These are phyloP conservation scores for Pestalotiopsis sp. DNA, from an alignment of 2,329 filamentous ascomycete genomes.

Conservation along the genomic window DNA sequence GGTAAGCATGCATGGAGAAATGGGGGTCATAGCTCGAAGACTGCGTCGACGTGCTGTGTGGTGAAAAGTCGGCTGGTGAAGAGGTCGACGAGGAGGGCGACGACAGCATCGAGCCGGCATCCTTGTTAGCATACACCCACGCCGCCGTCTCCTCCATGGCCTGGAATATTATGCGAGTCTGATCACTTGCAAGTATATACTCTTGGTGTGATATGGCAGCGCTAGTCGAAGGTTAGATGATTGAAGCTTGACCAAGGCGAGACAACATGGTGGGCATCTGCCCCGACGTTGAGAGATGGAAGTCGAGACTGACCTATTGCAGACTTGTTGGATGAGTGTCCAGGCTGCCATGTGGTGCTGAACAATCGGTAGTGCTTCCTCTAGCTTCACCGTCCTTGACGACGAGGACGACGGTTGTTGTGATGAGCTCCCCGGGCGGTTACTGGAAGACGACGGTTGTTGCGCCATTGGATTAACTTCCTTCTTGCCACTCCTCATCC, in stretches of 20 bases:
- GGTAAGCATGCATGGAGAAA: not conserved
- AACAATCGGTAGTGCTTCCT: not conserved
- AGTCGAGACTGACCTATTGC: not conserved
- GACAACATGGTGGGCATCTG: too few relatives aligned
- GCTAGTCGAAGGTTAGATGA: not conserved
- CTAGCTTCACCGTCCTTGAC: not conserved
- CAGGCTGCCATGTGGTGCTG: conserved; percentile 2
- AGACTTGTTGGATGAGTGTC: not conserved
- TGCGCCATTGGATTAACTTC: not conserved
- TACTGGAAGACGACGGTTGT: not conserved
- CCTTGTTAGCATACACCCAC: not conserved
- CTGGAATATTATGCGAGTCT: not conserved
- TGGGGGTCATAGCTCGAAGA: not conserved
- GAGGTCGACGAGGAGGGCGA: not conserved
- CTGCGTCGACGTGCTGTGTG: not conserved
- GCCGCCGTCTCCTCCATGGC: not conserved
- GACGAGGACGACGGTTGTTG: not conserved
- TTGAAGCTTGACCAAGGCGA: not conserved
- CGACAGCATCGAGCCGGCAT: not conserved
- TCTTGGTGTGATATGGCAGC: conserved; percentile 5
- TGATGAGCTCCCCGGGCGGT: not conserved
- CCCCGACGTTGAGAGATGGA: not conserved
- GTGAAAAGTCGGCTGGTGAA: not conserved
- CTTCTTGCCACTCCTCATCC: not conserved
- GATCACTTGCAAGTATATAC: not conserved